Evolutionary conservation across 352 stramenopile genomes (phyloP).

Genomic region (Phytophthora megakarya): DNA sequence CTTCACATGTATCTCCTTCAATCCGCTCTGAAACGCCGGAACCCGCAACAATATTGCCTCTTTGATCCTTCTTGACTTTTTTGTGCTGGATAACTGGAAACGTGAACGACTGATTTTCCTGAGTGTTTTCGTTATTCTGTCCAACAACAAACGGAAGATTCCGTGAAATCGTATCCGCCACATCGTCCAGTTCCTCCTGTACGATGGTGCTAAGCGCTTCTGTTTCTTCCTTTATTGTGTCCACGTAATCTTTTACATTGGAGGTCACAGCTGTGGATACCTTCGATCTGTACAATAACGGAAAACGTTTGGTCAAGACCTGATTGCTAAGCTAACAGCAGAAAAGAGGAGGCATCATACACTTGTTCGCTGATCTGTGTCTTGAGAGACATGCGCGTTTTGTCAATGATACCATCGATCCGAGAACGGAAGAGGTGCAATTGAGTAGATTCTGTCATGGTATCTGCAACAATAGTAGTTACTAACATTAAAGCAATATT

Average conservation of each 20-base stretch:
- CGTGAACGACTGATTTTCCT: not conserved
- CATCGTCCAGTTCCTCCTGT: constrained; percentile 51
- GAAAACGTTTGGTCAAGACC: not conserved
- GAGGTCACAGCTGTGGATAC: constrained; percentile 58
- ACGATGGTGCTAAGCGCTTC: constrained; percentile 48
- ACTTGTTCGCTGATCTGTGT: constrained; percentile 59
- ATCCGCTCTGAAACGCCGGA: constrained; percentile 23
- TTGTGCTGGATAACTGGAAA: not conserved
- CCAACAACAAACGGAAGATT: constrained; percentile 34
- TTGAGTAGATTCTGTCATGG: constrained; percentile 25
- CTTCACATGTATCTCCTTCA: constrained; percentile 20
- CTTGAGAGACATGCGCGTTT: constrained; percentile 50
- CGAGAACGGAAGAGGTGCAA: constrained; percentile 49
- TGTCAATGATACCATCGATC: constrained; percentile 57
- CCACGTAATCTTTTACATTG: constrained; percentile 61
- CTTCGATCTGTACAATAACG: constrained; percentile 43
- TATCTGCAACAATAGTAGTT: constrained; percentile 3
- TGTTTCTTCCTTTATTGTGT: constrained; percentile 63
- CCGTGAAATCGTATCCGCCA: constrained; percentile 33
- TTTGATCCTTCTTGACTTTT: not conserved
- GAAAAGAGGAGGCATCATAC: constrained; percentile 35
- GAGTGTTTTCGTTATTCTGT: constrained; percentile 3
- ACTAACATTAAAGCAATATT: not conserved
- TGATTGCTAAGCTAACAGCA: too few species aligned
- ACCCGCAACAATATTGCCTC: constrained; percentile 24